Evolutionary conservation across 2,329 filamentous ascomycete species (phyloP), one percentile per base, ranked within the genome.

Genomic region (Aspergillus pseudoterreus): DNA sequence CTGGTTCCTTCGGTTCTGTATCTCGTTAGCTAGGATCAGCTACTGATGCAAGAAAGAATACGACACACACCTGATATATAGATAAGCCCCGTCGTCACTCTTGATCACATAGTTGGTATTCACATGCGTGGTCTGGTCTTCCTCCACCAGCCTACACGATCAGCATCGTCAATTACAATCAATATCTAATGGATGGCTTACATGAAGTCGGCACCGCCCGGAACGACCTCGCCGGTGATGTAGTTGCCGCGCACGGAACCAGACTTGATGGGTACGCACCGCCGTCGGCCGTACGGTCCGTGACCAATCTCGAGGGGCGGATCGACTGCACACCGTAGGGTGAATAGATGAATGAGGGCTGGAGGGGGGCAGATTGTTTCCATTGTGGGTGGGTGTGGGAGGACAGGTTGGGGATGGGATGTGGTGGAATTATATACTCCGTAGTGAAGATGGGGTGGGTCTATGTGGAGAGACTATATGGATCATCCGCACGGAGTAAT

Each of bases 161-260:
- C 36, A 30, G 50, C 39, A 48, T 22, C 22, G 4, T 22, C 22
- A 22, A 22, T 22, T 6, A 6, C 22, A 5, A 22, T 22, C 6
- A 22, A 22, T 22, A 22, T 22, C 22, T 15, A 14, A 24, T 10
- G 5, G 6, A n/a, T 15, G n/a, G 39, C 45, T 32, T 54, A 64
- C 62, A 63, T 63, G 12, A 63, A 65, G 49, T 65, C 62, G 19
- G 61, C 62, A 1, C 60, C 63, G 12, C 58, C 62, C 8, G 63
- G 61, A 12, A 63, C 50, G 8, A 65, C 56, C 47, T 62, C 56
- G 8, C 60, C 63, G 6, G 57, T 60, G 6, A 65, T 35, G 46
- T 60, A 57, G 2, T 61, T 59, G 10, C 60, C 60, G 6, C 42
- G 6, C n/a, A 63, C 61, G 1, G 56, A 56, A 0, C 58, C 61